Conservation (phyloP, 1,284 basidiomycete species). For the Ceraceosorus bombacis region DNA sequence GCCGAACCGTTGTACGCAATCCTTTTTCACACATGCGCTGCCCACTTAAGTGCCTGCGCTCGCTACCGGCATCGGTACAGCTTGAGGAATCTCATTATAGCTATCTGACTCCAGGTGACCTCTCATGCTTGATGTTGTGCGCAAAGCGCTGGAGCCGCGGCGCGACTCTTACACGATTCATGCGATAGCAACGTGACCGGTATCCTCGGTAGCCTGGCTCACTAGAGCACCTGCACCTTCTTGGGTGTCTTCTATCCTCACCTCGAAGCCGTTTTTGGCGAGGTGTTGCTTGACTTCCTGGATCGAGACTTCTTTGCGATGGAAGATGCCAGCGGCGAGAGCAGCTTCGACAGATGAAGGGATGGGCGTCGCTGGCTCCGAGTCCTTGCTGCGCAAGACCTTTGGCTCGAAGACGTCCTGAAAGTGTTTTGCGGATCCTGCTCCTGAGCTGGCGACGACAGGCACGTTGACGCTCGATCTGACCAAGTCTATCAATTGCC, state of each 20-base stretch:
- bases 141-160: too few species aligned
- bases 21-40: too few species aligned
- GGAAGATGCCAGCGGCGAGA: slow-evolving; percentile 95
- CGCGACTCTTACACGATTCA: too few species aligned
- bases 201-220: slow-evolving; percentile 4
- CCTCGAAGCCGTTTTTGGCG: slow-evolving; percentile 26
- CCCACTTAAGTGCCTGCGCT: too few species aligned
- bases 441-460: slow-evolving; percentile 80
- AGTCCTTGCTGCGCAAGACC: slow-evolving; percentile 27
- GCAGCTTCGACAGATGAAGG: slow-evolving; percentile 67
- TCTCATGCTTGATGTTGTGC: too few species aligned
- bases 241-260: slow-evolving; percentile 28
- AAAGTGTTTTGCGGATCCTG: slow-evolving; percentile 76
- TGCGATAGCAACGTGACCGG: too few species aligned
- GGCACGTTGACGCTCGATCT: slow-evolving; percentile 73
- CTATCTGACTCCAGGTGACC: too few species aligned
- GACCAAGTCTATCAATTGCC: slow-evolving; percentile 67
- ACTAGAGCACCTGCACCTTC: slow-evolving; percentile 25
- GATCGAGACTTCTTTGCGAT: slow-evolving; percentile 71
- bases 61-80: too few species aligned
- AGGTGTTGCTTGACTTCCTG: slow-evolving; percentile 50
- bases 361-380: background rate
- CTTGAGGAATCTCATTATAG: too few species aligned
- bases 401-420: slow-evolving; percentile 64
- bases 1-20: too few species aligned